These are phyloP conservation scores for Arthromyces matolae DNA, from an alignment of 768 basidiomycete species.

Conservation along the genomic window DNA sequence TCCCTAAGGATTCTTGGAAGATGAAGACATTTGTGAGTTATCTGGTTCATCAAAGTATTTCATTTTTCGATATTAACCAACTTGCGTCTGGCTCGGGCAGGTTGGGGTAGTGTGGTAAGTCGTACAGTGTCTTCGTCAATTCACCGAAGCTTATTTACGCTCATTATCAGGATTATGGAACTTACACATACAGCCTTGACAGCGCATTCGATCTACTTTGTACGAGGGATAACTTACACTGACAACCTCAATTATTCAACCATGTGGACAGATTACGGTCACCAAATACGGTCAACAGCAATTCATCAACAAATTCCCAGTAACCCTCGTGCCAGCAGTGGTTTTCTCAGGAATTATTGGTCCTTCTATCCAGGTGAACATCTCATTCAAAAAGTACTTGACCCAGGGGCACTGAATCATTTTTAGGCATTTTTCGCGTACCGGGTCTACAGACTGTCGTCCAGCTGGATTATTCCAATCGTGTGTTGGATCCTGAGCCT, in stretches of 20 bases:
- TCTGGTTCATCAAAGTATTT: no score
- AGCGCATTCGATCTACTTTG: conserved; percentile 2
- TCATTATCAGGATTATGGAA: conserved; percentile 4
- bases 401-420: neutral
- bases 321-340: neutral
- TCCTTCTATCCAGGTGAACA: conserved; percentile 7
- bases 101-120: conserved; percentile 10
- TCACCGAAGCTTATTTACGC: neutral
- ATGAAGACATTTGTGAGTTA: conserved; percentile 11
- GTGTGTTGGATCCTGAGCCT: conserved; percentile 8
- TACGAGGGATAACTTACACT: neutral
- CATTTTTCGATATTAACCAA: neutral
- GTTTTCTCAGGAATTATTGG: conserved; percentile 7
- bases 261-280: conserved; percentile 3
- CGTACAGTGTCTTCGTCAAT: neutral
- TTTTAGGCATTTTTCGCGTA: conserved; percentile 13
- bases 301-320: neutral
- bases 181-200: neutral
- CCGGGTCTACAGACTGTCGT: conserved; percentile 4
- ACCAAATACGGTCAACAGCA: conserved; percentile 8
- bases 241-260: neutral
- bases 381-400: no score
- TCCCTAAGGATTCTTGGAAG: conserved; percentile 5
- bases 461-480: conserved; percentile 1
- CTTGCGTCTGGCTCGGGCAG: neutral